Percentiles rank a stretch among this genome's conserved stretches.
Evolutionary conservation across 1,139 yeast genomes (phyloP).

Genomic region (Tardiomyces blankii): DNA sequence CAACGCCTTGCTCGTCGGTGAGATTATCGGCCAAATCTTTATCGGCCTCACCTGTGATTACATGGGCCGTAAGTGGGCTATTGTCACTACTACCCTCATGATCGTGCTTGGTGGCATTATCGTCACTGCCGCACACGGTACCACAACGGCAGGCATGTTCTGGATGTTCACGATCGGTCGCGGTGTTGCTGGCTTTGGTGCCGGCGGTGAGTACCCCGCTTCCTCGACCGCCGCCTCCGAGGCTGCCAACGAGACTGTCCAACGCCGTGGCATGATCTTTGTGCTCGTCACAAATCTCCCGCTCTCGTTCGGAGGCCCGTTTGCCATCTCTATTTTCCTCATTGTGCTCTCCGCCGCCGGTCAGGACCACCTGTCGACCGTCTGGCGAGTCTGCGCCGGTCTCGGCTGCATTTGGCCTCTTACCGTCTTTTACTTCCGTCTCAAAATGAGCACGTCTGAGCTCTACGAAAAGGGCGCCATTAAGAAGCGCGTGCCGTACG

Average conservation of each 20-base stretch:
- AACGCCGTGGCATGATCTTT: constrained; percentile 53
- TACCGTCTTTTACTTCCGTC: constrained; percentile 58
- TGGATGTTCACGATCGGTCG: constrained; percentile 65
- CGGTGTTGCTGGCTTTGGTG: constrained; percentile 60
- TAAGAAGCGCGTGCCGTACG: constrained; percentile 40
- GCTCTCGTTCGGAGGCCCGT: constrained; percentile 64
- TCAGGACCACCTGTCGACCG: constrained; percentile 35
- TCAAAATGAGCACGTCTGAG: constrained; percentile 57
- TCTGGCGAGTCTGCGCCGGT: constrained; percentile 71
- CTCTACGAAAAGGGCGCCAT: constrained; percentile 45
- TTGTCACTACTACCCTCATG: constrained; percentile 41
- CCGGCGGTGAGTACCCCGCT: constrained; percentile 71
- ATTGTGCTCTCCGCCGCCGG: constrained; percentile 51
- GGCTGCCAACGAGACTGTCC: constrained; percentile 60
- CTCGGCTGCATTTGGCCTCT: constrained; percentile 69
- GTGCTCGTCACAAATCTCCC: constrained; percentile 63
- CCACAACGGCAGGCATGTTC: constrained; percentile 43
- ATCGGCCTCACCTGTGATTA: constrained; percentile 48
- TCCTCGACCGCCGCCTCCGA: constrained; percentile 61
- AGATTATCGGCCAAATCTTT: constrained; percentile 44
- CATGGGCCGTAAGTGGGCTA: constrained; percentile 47
- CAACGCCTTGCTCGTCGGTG: constrained; percentile 47
- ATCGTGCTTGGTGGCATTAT: constrained; percentile 45
- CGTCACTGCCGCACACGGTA: constrained; percentile 50
- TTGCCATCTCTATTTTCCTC: constrained; percentile 55